phyloP scores from a whole-genome alignment of 73 alveolate species.

The Diophrys appendiculata region DNA sequence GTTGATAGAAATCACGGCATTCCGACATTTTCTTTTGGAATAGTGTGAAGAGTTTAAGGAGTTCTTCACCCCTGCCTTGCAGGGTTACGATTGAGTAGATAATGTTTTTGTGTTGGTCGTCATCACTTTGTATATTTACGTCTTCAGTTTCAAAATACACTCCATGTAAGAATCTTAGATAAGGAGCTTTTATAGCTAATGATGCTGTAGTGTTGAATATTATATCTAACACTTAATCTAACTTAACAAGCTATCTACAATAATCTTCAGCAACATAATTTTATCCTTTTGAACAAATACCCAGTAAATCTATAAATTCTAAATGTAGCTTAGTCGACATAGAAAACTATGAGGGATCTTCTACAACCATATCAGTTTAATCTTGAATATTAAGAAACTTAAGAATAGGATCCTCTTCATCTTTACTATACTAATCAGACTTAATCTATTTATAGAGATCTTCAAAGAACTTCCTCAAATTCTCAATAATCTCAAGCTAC shows the following conservation, averaged over 20 bases:
- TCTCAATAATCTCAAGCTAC: neutral
- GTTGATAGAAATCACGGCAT: no score
- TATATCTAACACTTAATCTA: neutral
- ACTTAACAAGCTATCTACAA: neutral
- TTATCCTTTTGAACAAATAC: neutral
- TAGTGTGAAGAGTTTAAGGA: no score
- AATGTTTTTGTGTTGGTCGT: no score
- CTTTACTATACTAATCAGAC: neutral
- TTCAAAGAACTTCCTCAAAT: neutral
- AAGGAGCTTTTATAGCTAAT: neutral
- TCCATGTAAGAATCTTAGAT: slow-evolving; percentile 12
- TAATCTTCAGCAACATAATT: slow-evolving; percentile 1
- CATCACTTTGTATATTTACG: no score
- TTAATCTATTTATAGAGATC: no score
- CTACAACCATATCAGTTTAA: no score
- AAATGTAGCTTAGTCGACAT: slow-evolving; percentile 1
- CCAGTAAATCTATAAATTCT: slow-evolving; percentile 6
- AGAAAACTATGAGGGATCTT: no score
- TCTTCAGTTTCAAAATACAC: neutral
- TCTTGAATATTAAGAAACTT: no score
- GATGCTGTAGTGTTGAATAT: neutral
- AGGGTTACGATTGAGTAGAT: no score
- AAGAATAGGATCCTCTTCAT: slow-evolving; percentile 7
- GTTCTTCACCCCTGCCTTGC: no score
- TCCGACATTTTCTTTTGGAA: no score